Conservation (phyloP, 2,329 filamentous ascomycete species). For the Epichloe sylvatica region DNA sequence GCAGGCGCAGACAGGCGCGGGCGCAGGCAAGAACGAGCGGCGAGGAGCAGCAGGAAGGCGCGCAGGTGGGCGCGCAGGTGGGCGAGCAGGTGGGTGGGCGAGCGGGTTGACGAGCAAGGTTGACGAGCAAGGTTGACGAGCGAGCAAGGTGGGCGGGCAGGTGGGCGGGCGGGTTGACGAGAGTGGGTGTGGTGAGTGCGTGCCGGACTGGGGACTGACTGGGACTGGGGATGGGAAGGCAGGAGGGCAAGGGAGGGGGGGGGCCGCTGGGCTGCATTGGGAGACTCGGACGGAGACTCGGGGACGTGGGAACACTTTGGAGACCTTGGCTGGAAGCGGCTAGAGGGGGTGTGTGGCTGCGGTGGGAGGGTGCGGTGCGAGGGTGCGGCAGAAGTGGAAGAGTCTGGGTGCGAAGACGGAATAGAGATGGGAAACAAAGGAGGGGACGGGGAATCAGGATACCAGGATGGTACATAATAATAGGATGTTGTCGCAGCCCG, state of each 20-base stretch:
- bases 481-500: too few relatives aligned
- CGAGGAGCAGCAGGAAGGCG: not conserved
- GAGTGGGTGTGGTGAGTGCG: not conserved
- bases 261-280: not conserved
- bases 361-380: not conserved
- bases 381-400: not conserved
- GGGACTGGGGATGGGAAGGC: not conserved
- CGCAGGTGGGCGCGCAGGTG: not conserved
- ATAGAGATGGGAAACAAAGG: too few relatives aligned
- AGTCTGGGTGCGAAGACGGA: too few relatives aligned
- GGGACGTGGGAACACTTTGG: not conserved
- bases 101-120: too few relatives aligned
- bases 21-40: constrained; percentile 5
- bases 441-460: too few relatives aligned
- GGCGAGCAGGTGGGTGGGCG: not conserved
- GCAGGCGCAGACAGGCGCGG: constrained; percentile 6
- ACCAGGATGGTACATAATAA: too few relatives aligned
- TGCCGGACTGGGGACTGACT: not conserved
- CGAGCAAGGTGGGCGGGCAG: not conserved
- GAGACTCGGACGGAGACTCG: not conserved
- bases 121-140: too few relatives aligned
- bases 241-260: not conserved
- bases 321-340: constrained; percentile 1
- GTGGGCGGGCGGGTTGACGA: not conserved
- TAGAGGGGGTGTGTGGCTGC: not conserved